Base-by-base conservation (phyloP, 306 rosid genomes). In the Hippophae rhamnoides region DNA sequence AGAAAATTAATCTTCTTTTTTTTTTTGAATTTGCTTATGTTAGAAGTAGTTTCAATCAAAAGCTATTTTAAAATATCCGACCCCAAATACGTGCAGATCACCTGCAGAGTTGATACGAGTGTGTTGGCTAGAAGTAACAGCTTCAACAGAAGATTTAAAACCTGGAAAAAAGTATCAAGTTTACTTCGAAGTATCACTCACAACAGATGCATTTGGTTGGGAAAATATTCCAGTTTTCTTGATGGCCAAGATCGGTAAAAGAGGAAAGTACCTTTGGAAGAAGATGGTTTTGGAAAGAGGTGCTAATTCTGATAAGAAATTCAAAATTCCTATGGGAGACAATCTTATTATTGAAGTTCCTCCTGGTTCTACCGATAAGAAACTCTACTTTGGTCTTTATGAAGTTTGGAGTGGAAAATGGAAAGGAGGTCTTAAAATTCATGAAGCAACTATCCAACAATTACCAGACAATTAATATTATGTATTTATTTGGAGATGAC, bases 391-490 rank as follows among this genome's bases (percentile, higher is more conserved):
- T 40, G 97, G 97, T 25, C 69, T 89, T 51, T 89, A 89, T 58
- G 97, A 89, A 77, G 95, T 89, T 14, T 89, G 97, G 97, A 86
- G 86, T 8, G 92, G 84, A 6, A 82, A 74, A 73, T 89, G 97
- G 95, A 89, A 89, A 65, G 95, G 97, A 13, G 97, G 97, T 7
- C 71, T 89, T 10, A 13, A 14, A 43, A 86, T 89, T 41, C 13
- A 71, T n/a, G 9, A 54, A 3, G 92, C 89, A 14, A 5, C 0
- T 41, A 58, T 72, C 3, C 6, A 9, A 26, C 5, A 3, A 2
- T n/a, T 49, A 9, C n/a, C 9, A 10, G 0, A 0, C 13, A 12
- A 47, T 57, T 4, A 18, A 43, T 18, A 18, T 18, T 18, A 18
- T 18, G 23, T 18, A 18, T 18, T 18, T 18, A 18, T 18, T 18